Evolutionary conservation across 305 asterid species (phyloP).

Genomic region (Caryopteris hybrid): DNA sequence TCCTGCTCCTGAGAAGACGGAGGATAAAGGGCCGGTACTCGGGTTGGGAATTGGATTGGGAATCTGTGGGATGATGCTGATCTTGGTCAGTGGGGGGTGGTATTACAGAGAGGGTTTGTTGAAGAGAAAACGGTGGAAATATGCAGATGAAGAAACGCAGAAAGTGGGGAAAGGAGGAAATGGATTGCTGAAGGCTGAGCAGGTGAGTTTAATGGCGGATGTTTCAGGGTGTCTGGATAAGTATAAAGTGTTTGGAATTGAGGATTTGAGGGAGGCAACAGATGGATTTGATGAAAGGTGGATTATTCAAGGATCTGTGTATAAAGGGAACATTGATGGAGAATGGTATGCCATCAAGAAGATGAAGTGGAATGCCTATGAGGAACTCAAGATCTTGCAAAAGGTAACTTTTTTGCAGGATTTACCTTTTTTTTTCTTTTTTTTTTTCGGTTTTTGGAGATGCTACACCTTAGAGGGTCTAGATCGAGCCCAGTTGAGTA

Average conservation of each 20-base stretch:
- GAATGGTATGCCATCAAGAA: conserved; percentile 83
- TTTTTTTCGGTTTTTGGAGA: too few species aligned
- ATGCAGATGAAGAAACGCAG: conserved; percentile 33
- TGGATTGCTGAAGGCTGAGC: conserved; percentile 43
- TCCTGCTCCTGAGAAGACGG: conserved; percentile 11
- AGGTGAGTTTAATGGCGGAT: conserved; percentile 70
- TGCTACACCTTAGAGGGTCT: too few species aligned
- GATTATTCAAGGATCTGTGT: conserved; percentile 79
- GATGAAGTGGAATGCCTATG: conserved; percentile 95
- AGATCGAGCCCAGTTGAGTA: too few species aligned
- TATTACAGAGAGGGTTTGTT: conserved; percentile 29
- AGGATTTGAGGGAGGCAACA: conserved; percentile 66
- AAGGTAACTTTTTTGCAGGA: conserved; percentile 46
- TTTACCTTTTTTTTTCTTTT: too few species aligned
- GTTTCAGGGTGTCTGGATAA: conserved; percentile 89
- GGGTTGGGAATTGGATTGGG: conserved; percentile 66
- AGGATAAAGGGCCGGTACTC: conserved; percentile 40
- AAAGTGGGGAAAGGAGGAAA: conserved; percentile 18
- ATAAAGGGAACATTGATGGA: conserved; percentile 60
- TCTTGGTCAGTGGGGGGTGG: conserved; percentile 39
- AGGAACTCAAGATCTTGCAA: conserved; percentile 92
- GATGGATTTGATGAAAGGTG: conserved; percentile 60
- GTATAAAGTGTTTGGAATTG: conserved; percentile 69
- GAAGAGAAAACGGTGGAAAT: conserved; percentile 21
- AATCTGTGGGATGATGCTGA: conserved; percentile 37